phyloP scores from a whole-genome alignment of 257 asterid genomes.

The Petunia axillaris region DNA sequence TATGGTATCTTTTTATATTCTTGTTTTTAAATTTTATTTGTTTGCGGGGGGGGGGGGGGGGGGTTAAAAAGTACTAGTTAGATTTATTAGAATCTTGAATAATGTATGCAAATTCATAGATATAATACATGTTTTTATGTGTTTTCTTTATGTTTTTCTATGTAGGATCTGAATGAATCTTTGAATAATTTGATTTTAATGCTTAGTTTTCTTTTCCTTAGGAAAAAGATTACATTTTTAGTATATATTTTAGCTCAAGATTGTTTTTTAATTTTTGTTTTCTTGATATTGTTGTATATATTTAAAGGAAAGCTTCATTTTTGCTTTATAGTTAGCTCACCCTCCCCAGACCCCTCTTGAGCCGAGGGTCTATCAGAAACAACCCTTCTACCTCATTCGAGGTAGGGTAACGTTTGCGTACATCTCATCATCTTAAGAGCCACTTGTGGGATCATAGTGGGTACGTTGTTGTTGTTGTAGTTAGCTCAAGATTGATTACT shows the following conservation, averaged over 20 bases:
- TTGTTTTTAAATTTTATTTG: background rate
- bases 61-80: background rate
- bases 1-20: background rate
- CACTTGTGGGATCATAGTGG: no score
- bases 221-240: background rate
- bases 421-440: no score
- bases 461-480: background rate
- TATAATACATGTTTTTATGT: constrained; percentile 1
- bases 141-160: background rate
- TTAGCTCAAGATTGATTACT: constrained; percentile 19
- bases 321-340: no score
- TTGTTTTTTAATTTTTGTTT: background rate
- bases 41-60: background rate
- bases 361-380: no score
- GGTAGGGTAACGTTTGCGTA: no score
- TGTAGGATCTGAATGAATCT: constrained; percentile 6
- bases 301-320: no score
- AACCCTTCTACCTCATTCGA: no score
- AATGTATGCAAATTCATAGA: background rate
- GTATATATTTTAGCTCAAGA: background rate
- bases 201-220: no score
- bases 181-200: constrained; percentile 5
- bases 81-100: constrained; percentile 19
- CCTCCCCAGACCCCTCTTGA: no score
- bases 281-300: no score